Base-by-base conservation (phyloP, 2,329 filamentous ascomycete species). In the Fusarium globosum region DNA sequence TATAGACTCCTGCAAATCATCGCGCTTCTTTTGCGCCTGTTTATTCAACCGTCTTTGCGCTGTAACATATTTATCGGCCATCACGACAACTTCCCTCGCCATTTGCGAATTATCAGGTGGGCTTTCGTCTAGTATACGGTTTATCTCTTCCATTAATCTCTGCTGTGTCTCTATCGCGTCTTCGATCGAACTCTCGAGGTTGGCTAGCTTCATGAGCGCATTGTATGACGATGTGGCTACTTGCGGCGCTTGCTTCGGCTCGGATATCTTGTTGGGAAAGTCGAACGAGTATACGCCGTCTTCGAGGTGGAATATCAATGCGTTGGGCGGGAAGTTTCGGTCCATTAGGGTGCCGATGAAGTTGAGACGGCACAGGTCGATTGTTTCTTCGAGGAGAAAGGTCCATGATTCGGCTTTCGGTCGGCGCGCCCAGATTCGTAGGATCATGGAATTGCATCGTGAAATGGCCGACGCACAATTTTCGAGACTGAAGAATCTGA, bases 281-380 rank as follows among this genome's bases (percentile, higher is more conserved):
- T 95, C 92, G 79, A 93, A 90, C 20, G 93, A 94, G 83, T 98
- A 97, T 53, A 97, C 88, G 35, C 95, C 95, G 80, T 98, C 95
- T 12, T 90, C 86, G 67, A 98, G 91, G 80, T 97, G 93, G 76
- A 97, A 94, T 1, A 98, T 83, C 30, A 98, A 86, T 67, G 93
- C 94, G 78, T 98, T 98, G 12, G 89, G 87, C 0, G 95, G 94
- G 52, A 97, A 90, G 7, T 91, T 89, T 41, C 94, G 90, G 73
- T 92, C 86, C 28, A 87, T 88, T 39, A 97, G 89, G 16, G 81
- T 92, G 9, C 93, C 94, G 65, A 98, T 88, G 80, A 94, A 97
- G 75, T 95, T 93, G 58, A 98, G 85, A 2, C 88, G 88, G 48
- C 90, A 88, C 52, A 98, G 83, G 76, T 94, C 90, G 60, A 97